Percentiles rank a stretch among this genome's conserved stretches.
Conservation (phyloP, 2,329 filamentous ascomycete genomes). For the Berkeleyomyces basicola region DNA sequence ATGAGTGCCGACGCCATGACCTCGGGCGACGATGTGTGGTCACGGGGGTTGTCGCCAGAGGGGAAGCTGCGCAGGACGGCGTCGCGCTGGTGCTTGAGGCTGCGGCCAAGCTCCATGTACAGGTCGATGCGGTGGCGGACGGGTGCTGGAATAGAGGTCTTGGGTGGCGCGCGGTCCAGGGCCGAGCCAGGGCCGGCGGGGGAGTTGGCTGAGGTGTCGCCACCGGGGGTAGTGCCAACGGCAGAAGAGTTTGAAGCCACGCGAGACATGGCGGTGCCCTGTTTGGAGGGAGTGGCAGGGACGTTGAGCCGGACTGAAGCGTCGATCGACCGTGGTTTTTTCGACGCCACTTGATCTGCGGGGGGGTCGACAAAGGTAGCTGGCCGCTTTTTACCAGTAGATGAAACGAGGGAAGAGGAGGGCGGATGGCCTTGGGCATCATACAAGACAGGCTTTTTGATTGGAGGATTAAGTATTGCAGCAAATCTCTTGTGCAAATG, state of each 20-base stretch:
- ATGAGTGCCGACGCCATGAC: constrained; percentile 27
- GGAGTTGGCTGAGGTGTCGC: constrained; percentile 1
- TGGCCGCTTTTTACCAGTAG: constrained; percentile 10
- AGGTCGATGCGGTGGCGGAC: constrained; percentile 16
- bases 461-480: constrained; percentile 4
- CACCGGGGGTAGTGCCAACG: background rate
- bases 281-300: constrained; percentile 9
- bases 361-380: constrained; percentile 7
- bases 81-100: constrained; percentile 39
- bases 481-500: constrained; percentile 4
- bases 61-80: constrained; percentile 21
- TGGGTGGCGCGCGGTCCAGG: background rate
- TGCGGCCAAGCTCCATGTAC: constrained; percentile 27
- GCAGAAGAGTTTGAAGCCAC: constrained; percentile 11
- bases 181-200: background rate
- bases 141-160: background rate
- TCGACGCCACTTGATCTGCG: constrained; percentile 11
- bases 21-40: constrained; percentile 15
- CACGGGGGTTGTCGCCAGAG: constrained; percentile 15
- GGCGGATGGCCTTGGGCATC: background rate
- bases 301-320: constrained; percentile 8
- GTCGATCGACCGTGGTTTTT: constrained; percentile 10
- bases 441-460: constrained; percentile 16
- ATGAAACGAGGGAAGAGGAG: background rate
- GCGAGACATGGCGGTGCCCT: constrained; percentile 3